Percentiles rank a stretch among this genome's conserved stretches.
These are phyloP conservation scores for Xylaria sp. DNA, from an alignment of 2,329 filamentous ascomycete genomes.

Conservation along the genomic window DNA sequence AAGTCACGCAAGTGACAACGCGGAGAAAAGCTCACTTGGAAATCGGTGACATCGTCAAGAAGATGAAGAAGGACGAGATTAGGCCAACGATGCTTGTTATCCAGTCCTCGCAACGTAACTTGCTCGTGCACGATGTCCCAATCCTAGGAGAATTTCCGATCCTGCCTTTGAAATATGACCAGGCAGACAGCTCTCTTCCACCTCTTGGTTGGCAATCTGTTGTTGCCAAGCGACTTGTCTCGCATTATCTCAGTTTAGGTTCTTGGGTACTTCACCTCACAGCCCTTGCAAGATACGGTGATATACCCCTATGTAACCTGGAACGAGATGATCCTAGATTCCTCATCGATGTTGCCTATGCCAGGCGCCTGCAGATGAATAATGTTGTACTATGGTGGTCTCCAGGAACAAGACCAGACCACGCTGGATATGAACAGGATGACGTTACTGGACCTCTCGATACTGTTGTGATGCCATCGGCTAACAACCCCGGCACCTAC, in stretches of 20 bases:
- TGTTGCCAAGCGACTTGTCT: slow-evolving; percentile 84
- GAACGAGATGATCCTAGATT: slow-evolving; percentile 94
- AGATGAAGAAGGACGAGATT: slow-evolving; percentile 85
- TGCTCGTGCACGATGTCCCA: slow-evolving; percentile 86
- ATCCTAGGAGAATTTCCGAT: slow-evolving; percentile 86
- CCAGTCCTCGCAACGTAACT: slow-evolving; percentile 85
- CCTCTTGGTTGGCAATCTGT: slow-evolving; percentile 94
- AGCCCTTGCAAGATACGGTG: slow-evolving; percentile 88
- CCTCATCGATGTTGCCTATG: slow-evolving; percentile 95
- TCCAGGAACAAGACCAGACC: slow-evolving; percentile 84
- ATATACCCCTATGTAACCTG: slow-evolving; percentile 94
- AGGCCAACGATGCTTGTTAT: slow-evolving; percentile 86
- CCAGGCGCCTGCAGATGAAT: slow-evolving; percentile 86
- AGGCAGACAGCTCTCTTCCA: slow-evolving; percentile 85
- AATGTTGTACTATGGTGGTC: slow-evolving; percentile 99
- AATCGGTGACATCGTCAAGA: slow-evolving; percentile 87
- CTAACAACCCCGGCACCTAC: slow-evolving; percentile 94
- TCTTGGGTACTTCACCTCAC: slow-evolving; percentile 92
- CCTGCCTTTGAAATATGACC: slow-evolving; percentile 82
- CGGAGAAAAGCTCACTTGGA: slow-evolving; percentile 89
- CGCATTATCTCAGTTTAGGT: slow-evolving; percentile 91
- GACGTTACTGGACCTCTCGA: slow-evolving; percentile 87
- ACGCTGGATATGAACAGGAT: slow-evolving; percentile 95
- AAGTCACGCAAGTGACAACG: slow-evolving; percentile 87
- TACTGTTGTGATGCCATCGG: slow-evolving; percentile 87